phyloP scores from a whole-genome alignment of 129 eudicot species.

The Artemisia annua region DNA sequence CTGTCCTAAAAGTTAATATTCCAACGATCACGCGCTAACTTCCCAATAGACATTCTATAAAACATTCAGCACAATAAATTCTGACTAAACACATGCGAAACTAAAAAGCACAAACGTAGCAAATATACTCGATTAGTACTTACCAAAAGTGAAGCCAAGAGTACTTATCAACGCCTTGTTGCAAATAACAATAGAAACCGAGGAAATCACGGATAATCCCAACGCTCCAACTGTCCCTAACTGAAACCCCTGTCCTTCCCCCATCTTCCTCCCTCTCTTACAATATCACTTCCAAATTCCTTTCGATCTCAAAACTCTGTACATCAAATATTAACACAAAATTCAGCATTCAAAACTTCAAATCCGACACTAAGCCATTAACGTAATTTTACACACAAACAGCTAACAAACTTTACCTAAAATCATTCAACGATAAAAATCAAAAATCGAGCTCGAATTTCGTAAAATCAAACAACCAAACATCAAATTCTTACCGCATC shows the following conservation, averaged over 20 bases:
- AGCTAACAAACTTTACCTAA: neutral
- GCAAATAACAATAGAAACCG: slow-evolving; percentile 85
- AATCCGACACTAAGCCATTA: no score
- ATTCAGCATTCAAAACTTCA: no score
- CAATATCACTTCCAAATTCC: slow-evolving; percentile 1
- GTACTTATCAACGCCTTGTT: slow-evolving; percentile 80
- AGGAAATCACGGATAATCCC: slow-evolving; percentile 78
- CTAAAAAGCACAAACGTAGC: neutral
- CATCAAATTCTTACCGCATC: neutral
- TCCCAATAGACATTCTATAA: slow-evolving; percentile 1
- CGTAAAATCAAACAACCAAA: no score
- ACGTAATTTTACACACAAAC: neutral
- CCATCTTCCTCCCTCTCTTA: slow-evolving; percentile 49
- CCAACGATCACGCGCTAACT: slow-evolving; percentile 2
- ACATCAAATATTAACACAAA: neutral
- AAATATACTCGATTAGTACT: slow-evolving; percentile 25
- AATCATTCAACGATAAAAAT: neutral
- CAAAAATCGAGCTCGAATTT: neutral
- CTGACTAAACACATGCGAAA: neutral
- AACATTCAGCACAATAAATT: slow-evolving; percentile 11
- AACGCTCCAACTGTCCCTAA: slow-evolving; percentile 85
- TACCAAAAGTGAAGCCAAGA: slow-evolving; percentile 84
- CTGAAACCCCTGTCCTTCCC: slow-evolving; percentile 70
- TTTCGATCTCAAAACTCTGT: slow-evolving; percentile 30
- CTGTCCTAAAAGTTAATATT: slow-evolving; percentile 4